phyloP scores from a whole-genome alignment of 352 stramenopile species.

The Pythium guiyangense region DNA sequence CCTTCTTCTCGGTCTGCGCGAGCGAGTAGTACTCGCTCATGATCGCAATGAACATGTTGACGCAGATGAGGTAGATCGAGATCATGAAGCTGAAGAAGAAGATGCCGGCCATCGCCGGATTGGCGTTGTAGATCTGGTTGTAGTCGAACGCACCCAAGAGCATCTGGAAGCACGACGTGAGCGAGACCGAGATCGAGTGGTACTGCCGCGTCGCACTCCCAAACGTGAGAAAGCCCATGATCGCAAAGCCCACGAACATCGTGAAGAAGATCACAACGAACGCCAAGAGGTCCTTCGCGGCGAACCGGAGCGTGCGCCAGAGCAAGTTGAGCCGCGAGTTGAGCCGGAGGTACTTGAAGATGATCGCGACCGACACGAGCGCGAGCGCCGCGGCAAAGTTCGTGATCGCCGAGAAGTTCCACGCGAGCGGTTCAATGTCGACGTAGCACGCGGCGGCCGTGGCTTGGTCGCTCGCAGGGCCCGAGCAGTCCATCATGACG shows the following conservation, averaged over 20 bases:
- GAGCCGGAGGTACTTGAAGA: constrained; percentile 81
- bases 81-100: constrained; percentile 86
- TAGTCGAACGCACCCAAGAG: constrained; percentile 77
- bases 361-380: constrained; percentile 71
- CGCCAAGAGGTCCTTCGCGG: constrained; percentile 59
- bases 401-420: constrained; percentile 39
- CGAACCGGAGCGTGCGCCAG: constrained; percentile 75
- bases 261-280: constrained; percentile 81
- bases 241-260: constrained; percentile 72
- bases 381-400: constrained; percentile 56
- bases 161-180: constrained; percentile 84
- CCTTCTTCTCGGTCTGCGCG: constrained; percentile 64
- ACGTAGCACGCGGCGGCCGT: constrained; percentile 48
- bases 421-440: constrained; percentile 47
- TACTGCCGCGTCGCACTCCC: constrained; percentile 61
- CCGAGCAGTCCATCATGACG: constrained; percentile 45
- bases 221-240: constrained; percentile 79
- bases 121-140: constrained; percentile 57
- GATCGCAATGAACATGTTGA: constrained; percentile 86
- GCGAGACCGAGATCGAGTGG: constrained; percentile 59
- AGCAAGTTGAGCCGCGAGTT: constrained; percentile 74
- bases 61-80: constrained; percentile 72
- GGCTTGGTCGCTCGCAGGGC: constrained; percentile 35
- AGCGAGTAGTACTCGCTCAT: constrained; percentile 83
- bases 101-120: constrained; percentile 67